Evolutionary conservation across 169 alveolate species (phyloP).

Genomic region (Plasmodium falciparum): DNA sequence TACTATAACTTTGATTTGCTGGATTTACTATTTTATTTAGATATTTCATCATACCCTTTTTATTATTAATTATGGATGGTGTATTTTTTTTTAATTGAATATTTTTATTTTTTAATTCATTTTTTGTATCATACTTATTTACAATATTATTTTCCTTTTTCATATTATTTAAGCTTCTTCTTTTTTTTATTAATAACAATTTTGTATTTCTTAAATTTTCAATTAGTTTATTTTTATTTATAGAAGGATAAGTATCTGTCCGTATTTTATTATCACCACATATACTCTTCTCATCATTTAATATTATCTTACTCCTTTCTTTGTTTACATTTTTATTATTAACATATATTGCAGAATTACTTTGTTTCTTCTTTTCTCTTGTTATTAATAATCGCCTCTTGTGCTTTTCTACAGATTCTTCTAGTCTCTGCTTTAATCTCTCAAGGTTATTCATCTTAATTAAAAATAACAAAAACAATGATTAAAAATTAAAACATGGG

Average conservation of each 20-base stretch:
- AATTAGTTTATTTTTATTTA: neutral
- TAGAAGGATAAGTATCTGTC: neutral
- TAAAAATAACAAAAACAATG: neutral
- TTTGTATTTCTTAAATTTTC: constrained; percentile 8
- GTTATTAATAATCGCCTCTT: constrained; percentile 34
- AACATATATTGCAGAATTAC: neutral
- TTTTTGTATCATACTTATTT: neutral
- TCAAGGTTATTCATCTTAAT: constrained; percentile 36
- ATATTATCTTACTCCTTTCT: neutral
- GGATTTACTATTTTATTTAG: no score
- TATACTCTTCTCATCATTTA: neutral
- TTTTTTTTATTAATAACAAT: neutral
- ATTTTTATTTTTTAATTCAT: no score
- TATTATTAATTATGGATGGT: no score
- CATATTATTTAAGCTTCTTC: neutral
- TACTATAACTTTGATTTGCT: neutral
- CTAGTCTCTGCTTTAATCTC: constrained; percentile 31
- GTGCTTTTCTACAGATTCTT: constrained; percentile 58
- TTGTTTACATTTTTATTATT: neutral
- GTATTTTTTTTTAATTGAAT: no score
- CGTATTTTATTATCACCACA: neutral
- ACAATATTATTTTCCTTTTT: neutral
- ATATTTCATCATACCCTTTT: no score
- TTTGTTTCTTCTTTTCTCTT: constrained; percentile 11
- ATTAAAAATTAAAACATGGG: no score